A percentile compares a stretch with the other conserved stretches of the same genome.
Conservation (phyloP, 352 stramenopile genomes). For the Elongisporangium anandrum region DNA sequence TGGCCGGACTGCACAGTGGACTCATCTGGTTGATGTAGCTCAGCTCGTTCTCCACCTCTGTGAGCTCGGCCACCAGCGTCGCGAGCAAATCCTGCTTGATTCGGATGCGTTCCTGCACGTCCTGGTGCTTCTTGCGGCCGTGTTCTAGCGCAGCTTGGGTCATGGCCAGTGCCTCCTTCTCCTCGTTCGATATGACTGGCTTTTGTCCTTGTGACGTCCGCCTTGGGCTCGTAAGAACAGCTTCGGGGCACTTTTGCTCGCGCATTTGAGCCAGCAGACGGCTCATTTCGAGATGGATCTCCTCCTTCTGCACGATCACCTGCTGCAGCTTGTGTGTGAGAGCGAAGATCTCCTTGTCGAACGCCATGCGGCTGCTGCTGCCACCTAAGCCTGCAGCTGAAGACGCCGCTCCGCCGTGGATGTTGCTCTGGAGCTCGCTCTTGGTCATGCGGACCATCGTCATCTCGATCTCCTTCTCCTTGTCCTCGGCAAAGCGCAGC, state of each 20-base stretch:
- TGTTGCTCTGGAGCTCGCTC: slow-evolving; percentile 47
- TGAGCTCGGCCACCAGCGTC: slow-evolving; percentile 48
- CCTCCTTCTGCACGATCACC: slow-evolving; percentile 74
- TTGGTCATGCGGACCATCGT: slow-evolving; percentile 73
- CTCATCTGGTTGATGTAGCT: slow-evolving; percentile 36
- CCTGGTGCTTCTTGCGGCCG: slow-evolving; percentile 32
- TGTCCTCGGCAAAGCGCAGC: slow-evolving; percentile 53
- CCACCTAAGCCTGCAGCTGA: neutral
- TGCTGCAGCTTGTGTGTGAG: slow-evolving; percentile 69
- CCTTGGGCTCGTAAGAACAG: neutral
- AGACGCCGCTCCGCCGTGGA: slow-evolving; percentile 5
- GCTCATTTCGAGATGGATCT: slow-evolving; percentile 70
- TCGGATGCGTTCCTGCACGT: slow-evolving; percentile 41
- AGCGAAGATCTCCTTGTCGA: slow-evolving; percentile 78
- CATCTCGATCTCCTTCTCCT: slow-evolving; percentile 66
- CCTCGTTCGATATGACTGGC: slow-evolving; percentile 3
- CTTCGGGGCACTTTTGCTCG: slow-evolving; percentile 5
- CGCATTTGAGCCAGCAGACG: slow-evolving; percentile 39
- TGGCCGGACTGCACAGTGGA: neutral
- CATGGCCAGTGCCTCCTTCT: slow-evolving; percentile 24
- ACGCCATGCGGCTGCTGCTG: slow-evolving; percentile 20
- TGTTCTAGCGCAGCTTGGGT: slow-evolving; percentile 37
- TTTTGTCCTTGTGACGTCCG: neutral
- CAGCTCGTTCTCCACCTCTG: slow-evolving; percentile 56
- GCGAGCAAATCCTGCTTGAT: slow-evolving; percentile 48